Evolutionary conservation across 1,284 basidiomycete species (phyloP), one percentile per base, ranked within the genome.

Genomic region (Ceratobasidium papillatum): DNA sequence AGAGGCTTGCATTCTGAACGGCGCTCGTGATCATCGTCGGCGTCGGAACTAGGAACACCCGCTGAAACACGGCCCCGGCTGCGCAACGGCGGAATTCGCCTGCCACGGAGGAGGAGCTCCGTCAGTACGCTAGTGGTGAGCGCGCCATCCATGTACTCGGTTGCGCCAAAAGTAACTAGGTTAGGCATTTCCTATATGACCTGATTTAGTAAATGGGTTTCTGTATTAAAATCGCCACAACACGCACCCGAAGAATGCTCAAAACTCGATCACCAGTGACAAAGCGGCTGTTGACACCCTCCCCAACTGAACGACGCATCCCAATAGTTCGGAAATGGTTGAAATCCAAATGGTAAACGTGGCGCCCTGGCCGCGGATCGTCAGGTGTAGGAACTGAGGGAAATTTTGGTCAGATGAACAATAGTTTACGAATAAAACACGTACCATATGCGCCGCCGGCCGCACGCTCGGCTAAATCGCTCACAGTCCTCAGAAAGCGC

Each of bases 271-370:
- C 90, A 0, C 94, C 91, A 0, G 97, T 99, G 34, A 99, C 96
- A 80, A 97, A 99, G 17, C 96, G 92, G 77, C 91, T 91, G 76
- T 90, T 91, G 36, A 94, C 89, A 68, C 95, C 94, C 82, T 98
- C 94, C 43, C 94, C 94, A 22, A 98, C 90, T 0, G 93, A 95
- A 25, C 97, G 90, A 65, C 95, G 88, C 89, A 98, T 94, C 0
- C 96, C 96, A 76, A 97, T 95, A 25, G 96, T 96, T 41, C 95
- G 90, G 84, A 97, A 98, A 80, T 95, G 93, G 79, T 94, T 95
- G 80, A 98, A 98, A 80, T 94, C 93, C 19, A 96, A 84, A 80
- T 93, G 91, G 47, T 87, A 89, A 38, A 94, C 88, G 79, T 90
- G 90, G 25, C 91, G 88, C 51, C 93, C 93, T 1, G 92, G 92